Evolutionary conservation across 2,329 filamentous ascomycete genomes (phyloP).

Genomic region (Dactylella cylindrospora): DNA sequence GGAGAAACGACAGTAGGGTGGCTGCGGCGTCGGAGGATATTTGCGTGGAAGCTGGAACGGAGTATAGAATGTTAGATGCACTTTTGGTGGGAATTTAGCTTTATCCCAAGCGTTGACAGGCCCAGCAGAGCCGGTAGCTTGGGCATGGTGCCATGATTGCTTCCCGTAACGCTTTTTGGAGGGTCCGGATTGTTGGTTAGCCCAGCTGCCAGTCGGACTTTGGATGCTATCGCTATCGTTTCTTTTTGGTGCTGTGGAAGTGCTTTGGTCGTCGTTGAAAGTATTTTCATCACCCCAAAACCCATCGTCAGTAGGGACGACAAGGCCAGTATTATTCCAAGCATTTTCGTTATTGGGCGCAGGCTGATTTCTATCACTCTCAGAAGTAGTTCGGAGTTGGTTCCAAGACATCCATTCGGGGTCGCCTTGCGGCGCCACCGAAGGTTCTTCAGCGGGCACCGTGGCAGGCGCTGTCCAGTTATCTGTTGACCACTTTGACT

Average conservation of each 20-base stretch:
- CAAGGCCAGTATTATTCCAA: conserved; percentile 15
- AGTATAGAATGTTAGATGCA: conserved; percentile 31
- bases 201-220: too few species aligned
- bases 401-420: conserved; percentile 32
- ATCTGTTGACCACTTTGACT: not conserved
- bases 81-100: conserved; percentile 16
- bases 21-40: conserved; percentile 13
- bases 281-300: conserved; percentile 1
- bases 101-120: conserved; percentile 24
- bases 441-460: not conserved
- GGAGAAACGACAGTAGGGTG: conserved; percentile 22
- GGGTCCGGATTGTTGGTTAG: too few species aligned
- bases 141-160: conserved; percentile 1
- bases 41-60: conserved; percentile 21
- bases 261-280: conserved; percentile 1
- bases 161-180: not conserved
- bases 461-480: not conserved
- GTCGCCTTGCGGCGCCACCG: conserved; percentile 8
- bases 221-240: too few species aligned
- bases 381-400: not conserved
- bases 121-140: not conserved
- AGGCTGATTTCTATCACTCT: not conserved
- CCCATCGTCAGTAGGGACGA: conserved; percentile 2
- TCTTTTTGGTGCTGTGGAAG: too few species aligned
- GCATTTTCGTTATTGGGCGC: too few species aligned